Evolutionary conservation across 1,284 basidiomycete species (phyloP), one percentile per base, ranked within the genome.

Genomic region (Gomphus bonarii): DNA sequence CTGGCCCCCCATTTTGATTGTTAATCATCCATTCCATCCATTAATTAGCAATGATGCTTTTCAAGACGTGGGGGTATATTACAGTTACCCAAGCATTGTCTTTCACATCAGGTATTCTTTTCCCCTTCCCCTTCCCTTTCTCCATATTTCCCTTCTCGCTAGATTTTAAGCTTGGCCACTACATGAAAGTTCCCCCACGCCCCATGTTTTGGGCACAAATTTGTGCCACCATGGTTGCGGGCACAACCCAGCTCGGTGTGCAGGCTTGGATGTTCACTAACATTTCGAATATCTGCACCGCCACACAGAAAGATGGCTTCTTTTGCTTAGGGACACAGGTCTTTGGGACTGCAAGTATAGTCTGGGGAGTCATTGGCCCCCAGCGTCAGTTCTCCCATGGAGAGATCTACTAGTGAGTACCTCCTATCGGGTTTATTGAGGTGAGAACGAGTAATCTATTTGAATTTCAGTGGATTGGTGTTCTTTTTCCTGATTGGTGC

Each of bases 401-500:
- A 12, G 69, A 75, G 60, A 63, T 76, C 9, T 79, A 77, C 65
- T 76, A 76, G 40, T 51, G 50, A 44, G 53, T 54, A 18, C 18
- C 59, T 6, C 64, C 14, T 1, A 35, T 61, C 9, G 10, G n/a
- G 8, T 25, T 25, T 25, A 12, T 16, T 50, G n/a, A 8, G n/a
- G 6, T 22, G 20, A 31, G 20, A 11, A 5, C n/a, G 7, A 5
- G 3, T 33, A 25, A 25, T 55, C 7, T n/a, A n/a, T 7, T 18
- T 25, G 4, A 25, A 25, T 25, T 22, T 31, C 20, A 57, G 56
- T 48, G 31, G 66, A 6, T 66, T 77, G 12, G 64, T 68, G 38
- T 73, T 78, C 69, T 78, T 77, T 67, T 83, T 83, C 76, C 73
- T 81, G 38, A 64, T 80, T 59, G 81, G 81, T n/a, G 68, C 76